These are phyloP conservation scores for Chytriomyces sp. DNA, from an alignment of 192 early-diverging fungal genomes.

Conservation along the genomic window DNA sequence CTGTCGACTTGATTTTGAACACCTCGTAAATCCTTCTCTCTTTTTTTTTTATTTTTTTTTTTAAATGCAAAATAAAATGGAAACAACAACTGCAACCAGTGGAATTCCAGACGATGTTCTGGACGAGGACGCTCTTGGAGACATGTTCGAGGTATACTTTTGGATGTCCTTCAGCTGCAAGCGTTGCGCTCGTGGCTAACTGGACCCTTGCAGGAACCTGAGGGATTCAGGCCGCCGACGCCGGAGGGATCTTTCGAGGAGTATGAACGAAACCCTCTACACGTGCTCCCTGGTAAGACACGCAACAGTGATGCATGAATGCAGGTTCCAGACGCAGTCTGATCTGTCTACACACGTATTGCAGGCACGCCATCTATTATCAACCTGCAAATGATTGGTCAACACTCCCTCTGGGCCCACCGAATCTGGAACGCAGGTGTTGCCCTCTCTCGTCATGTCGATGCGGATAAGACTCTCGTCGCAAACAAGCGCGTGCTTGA, in stretches of 20 bases:
- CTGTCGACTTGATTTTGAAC: constrained; percentile 68
- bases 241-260: constrained; percentile 28
- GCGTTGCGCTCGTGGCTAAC: too few species aligned
- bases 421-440: constrained; percentile 91
- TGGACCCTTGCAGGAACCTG: constrained; percentile 24
- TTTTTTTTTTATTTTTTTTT: too few species aligned
- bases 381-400: constrained; percentile 34
- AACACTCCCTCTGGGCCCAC: constrained; percentile 77
- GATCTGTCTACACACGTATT: neutral
- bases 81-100: neutral
- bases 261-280: neutral
- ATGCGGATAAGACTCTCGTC: constrained; percentile 66
- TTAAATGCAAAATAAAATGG: too few species aligned
- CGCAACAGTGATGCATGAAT: too few species aligned
- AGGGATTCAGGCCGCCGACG: constrained; percentile 43
- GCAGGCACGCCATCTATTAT: constrained; percentile 11
- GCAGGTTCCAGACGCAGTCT: too few species aligned
- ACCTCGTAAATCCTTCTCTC: neutral
- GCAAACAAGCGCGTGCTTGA: constrained; percentile 72
- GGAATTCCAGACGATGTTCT: neutral
- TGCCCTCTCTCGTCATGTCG: constrained; percentile 78
- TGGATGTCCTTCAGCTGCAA: too few species aligned
- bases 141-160: neutral
- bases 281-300: neutral
- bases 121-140: neutral